Conservation (phyloP, 108 stramenopile genomes). For the Skeletonema marinoi region DNA sequence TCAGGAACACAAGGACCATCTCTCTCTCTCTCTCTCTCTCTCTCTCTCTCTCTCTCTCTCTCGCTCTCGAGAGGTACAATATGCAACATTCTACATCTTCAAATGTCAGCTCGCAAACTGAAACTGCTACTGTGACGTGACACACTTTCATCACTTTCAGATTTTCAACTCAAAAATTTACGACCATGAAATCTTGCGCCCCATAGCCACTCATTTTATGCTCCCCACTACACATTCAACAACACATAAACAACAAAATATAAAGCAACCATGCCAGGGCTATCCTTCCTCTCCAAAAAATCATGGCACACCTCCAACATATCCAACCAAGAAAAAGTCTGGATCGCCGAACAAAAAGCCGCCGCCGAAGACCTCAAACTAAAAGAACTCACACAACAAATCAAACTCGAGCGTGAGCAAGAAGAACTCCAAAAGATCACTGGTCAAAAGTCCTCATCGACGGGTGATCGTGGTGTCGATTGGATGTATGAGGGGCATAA, state of each 20-base stretch:
- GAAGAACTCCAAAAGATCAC: conserved; percentile 86
- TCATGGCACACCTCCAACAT: conserved; percentile 93
- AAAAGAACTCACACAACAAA: conserved; percentile 88
- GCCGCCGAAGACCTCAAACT: conserved; percentile 78
- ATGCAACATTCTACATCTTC: too few species aligned
- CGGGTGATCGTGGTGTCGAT: conserved; percentile 84
- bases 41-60: too few species aligned
- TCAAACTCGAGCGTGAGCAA: conserved; percentile 89
- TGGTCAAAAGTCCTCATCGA: conserved; percentile 56
- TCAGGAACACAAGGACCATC: too few species aligned
- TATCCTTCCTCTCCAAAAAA: conserved; percentile 94
- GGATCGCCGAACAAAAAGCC: conserved; percentile 91
- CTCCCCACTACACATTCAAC: too few species aligned
- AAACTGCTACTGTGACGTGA: too few species aligned
- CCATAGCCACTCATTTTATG: too few species aligned
- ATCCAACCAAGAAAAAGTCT: conserved; percentile 95
- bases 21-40: too few species aligned
- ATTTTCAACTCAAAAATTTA: too few species aligned
- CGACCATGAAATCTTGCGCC: too few species aligned
- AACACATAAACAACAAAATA: not conserved
- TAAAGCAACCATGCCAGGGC: conserved; percentile 54
- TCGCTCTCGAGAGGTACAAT: too few species aligned
- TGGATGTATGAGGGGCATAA: conserved; percentile 91
- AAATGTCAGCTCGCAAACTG: too few species aligned
- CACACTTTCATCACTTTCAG: too few species aligned